Evolutionary conservation across 164 flowering plant genomes (phyloP).

Genomic region (Dillenia suffruticosa): DNA sequence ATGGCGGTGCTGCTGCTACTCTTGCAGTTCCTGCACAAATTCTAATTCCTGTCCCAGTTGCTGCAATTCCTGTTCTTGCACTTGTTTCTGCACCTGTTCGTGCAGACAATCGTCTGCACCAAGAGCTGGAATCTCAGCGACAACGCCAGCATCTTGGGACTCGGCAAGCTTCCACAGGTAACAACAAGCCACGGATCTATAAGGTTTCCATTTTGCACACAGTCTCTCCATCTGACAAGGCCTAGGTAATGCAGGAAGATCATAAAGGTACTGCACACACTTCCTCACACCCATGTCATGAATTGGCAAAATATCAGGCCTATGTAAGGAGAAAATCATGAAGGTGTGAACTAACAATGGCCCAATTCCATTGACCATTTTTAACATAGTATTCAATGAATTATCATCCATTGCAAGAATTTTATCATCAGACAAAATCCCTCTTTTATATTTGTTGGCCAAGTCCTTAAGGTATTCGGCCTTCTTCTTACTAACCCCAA

Average conservation of each 20-base stretch:
- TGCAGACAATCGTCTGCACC: too few species aligned
- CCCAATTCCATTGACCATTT: constrained; percentile 41
- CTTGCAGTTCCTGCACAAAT: too few species aligned
- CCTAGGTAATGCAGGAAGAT: constrained; percentile 29
- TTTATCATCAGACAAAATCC: constrained; percentile 31
- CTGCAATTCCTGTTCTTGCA: too few species aligned
- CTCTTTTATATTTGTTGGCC: constrained; percentile 22
- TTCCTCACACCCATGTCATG: constrained; percentile 41
- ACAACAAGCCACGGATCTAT: constrained; percentile 46
- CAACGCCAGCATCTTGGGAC: constrained; percentile 10
- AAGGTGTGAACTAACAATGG: constrained; percentile 50
- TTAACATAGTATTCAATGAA: constrained; percentile 20
- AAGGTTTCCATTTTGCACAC: constrained; percentile 44
- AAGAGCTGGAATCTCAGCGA: too few species aligned
- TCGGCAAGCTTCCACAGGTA: constrained; percentile 42
- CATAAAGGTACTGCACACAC: constrained; percentile 31
- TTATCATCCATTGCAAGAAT: constrained; percentile 37
- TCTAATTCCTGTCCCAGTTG: too few species aligned
- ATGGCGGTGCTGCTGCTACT: too few species aligned
- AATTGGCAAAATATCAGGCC: constrained; percentile 41
- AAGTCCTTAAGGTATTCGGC: constrained; percentile 40
- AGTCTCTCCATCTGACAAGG: constrained; percentile 28
- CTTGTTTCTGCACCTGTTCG: too few species aligned
- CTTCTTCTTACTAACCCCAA: constrained; percentile 34
- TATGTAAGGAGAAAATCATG: constrained; percentile 38